A percentile compares a stretch with the other conserved stretches of the same genome.
Evolutionary conservation across 208 protist species (phyloP).

Genomic region (Leptomonas pyrrhocoris): DNA sequence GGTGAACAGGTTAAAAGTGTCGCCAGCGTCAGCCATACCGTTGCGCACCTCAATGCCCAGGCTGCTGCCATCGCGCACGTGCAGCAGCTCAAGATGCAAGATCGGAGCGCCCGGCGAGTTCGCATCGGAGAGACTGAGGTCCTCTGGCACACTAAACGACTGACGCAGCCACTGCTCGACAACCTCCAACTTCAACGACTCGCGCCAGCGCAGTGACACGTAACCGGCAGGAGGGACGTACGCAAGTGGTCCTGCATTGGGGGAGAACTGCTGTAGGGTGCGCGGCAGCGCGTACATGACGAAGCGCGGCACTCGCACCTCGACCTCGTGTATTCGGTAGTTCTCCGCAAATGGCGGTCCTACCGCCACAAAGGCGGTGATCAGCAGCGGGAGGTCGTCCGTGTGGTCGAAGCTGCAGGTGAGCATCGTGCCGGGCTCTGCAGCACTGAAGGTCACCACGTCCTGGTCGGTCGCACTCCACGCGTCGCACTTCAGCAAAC

Average conservation of each 20-base stretch:
- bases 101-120: slow-evolving; percentile 28
- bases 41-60: slow-evolving; percentile 56
- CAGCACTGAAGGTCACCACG: slow-evolving; percentile 15
- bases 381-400: slow-evolving; percentile 54
- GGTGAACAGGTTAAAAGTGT: slow-evolving; percentile 32
- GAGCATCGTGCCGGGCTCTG: slow-evolving; percentile 44
- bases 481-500: slow-evolving; percentile 66
- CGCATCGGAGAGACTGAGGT: slow-evolving; percentile 30
- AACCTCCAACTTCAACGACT: slow-evolving; percentile 37
- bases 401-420: slow-evolving; percentile 58
- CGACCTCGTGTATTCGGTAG: slow-evolving; percentile 88
- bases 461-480: slow-evolving; percentile 27
- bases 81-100: slow-evolving; percentile 57
- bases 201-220: slow-evolving; percentile 56
- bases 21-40: slow-evolving; percentile 11
- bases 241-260: not conserved
- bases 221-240: slow-evolving; percentile 39
- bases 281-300: slow-evolving; percentile 68
- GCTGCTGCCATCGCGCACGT: slow-evolving; percentile 65
- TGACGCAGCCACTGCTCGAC: slow-evolving; percentile 53
- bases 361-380: slow-evolving; percentile 86
- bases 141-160: slow-evolving; percentile 51
- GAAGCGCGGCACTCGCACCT: slow-evolving; percentile 82
- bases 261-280: slow-evolving; percentile 4
- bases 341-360: slow-evolving; percentile 55